Conservation (phyloP, 2,329 filamentous ascomycete genomes). For the Ceratocystis eucalypticola region DNA sequence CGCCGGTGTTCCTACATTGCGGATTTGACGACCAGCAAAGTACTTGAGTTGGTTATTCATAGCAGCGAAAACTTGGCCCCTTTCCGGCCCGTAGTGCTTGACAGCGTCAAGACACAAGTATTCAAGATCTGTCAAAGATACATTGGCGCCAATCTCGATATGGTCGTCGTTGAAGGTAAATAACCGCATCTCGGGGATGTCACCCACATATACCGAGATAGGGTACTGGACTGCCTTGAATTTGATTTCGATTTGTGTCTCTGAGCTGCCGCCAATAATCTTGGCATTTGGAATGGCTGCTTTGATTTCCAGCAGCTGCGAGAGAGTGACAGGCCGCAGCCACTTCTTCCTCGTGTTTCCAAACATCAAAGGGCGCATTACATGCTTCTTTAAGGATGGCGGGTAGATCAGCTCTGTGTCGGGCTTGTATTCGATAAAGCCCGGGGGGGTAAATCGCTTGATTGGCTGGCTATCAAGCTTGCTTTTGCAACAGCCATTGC, state of each 20-base stretch:
- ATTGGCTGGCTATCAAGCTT: constrained; percentile 37
- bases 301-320: constrained; percentile 88
- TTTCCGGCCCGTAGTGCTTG: constrained; percentile 57
- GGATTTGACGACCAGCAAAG: constrained; percentile 88
- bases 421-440: constrained; percentile 86
- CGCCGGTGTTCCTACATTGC: constrained; percentile 93
- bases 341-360: constrained; percentile 91
- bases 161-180: constrained; percentile 68
- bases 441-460: constrained; percentile 67
- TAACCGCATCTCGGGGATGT: constrained; percentile 77
- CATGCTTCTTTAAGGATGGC: constrained; percentile 66
- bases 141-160: constrained; percentile 86
- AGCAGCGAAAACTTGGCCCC: constrained; percentile 71
- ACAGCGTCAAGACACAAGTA: constrained; percentile 67
- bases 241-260: constrained; percentile 96
- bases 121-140: constrained; percentile 84
- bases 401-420: constrained; percentile 95
- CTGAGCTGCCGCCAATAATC: constrained; percentile 88
- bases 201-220: constrained; percentile 80
- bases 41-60: constrained; percentile 90
- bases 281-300: constrained; percentile 72
- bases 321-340: constrained; percentile 76
- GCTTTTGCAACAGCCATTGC: constrained; percentile 49
- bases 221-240: constrained; percentile 91
- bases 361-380: constrained; percentile 69